Percentiles rank a stretch among this genome's conserved stretches.
Evolutionary conservation across 2,329 filamentous ascomycete genomes (phyloP).

Genomic region (Cercospora berteroae): DNA sequence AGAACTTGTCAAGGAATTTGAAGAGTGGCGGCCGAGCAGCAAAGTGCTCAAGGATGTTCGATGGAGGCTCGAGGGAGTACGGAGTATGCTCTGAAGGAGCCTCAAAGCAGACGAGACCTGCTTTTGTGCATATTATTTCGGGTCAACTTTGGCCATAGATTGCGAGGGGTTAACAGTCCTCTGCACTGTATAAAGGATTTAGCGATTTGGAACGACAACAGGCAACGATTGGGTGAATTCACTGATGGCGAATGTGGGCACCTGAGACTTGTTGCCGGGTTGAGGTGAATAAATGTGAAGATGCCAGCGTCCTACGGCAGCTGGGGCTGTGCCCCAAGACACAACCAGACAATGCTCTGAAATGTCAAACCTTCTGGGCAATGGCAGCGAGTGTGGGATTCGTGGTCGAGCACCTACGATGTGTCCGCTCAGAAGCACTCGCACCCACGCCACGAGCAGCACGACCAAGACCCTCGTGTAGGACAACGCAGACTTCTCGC

Average conservation of each 20-base stretch:
- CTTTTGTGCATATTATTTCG: background rate
- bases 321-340: background rate
- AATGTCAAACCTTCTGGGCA: background rate
- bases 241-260: background rate
- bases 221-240: background rate
- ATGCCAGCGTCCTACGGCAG: background rate
- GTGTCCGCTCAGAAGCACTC: background rate
- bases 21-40: constrained; percentile 85
- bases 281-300: background rate
- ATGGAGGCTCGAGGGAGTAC: constrained; percentile 85
- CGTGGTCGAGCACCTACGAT: background rate
- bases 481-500: background rate
- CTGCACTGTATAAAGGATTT: background rate
- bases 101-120: background rate
- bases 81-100: constrained; percentile 66
- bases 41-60: constrained; percentile 96
- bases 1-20: constrained; percentile 80
- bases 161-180: background rate
- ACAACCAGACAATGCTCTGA: background rate
- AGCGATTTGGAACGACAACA: background rate
- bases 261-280: background rate
- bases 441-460: background rate
- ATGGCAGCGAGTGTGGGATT: background rate
- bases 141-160: background rate
- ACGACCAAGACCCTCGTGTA: background rate